phyloP scores from a whole-genome alignment of 2,329 filamentous ascomycete species.

The Alternaria gaisen region DNA sequence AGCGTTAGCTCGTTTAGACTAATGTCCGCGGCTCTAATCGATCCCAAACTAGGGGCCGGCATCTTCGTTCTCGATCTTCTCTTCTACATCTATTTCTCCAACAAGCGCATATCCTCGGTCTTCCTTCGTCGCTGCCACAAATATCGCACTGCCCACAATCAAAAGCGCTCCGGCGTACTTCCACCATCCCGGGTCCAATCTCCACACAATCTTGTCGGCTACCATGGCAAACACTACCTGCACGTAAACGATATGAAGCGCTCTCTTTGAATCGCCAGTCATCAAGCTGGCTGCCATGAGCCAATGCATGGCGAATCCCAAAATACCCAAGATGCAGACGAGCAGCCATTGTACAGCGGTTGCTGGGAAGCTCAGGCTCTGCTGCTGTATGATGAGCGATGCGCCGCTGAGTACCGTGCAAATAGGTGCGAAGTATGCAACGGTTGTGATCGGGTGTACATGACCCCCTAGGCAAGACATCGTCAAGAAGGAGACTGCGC shows the following conservation, averaged over 20 bases:
- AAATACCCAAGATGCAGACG: neutral
- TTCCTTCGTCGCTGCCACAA: neutral
- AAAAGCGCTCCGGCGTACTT: neutral
- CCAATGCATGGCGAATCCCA: conserved; percentile 1
- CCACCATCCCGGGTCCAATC: neutral
- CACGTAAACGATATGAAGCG: conserved; percentile 1
- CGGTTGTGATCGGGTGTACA: neutral
- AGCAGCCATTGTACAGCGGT: neutral
- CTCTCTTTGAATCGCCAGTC: neutral
- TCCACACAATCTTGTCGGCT: conserved; percentile 1
- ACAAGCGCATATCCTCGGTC: neutral
- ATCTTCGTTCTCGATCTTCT: neutral
- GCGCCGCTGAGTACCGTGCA: neutral
- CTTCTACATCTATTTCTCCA: neutral
- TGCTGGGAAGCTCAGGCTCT: neutral
- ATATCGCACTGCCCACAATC: neutral
- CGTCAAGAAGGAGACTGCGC: neutral
- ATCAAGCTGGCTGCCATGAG: conserved; percentile 5
- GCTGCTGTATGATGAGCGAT: conserved; percentile 2
- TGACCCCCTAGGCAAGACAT: neutral
- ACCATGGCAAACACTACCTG: neutral
- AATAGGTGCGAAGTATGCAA: neutral
- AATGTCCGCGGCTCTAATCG: neutral
- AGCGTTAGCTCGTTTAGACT: neutral
- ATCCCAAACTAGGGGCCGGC: neutral